phyloP scores from a whole-genome alignment of 139 green algal genomes.

The Picochlorum sp. region DNA sequence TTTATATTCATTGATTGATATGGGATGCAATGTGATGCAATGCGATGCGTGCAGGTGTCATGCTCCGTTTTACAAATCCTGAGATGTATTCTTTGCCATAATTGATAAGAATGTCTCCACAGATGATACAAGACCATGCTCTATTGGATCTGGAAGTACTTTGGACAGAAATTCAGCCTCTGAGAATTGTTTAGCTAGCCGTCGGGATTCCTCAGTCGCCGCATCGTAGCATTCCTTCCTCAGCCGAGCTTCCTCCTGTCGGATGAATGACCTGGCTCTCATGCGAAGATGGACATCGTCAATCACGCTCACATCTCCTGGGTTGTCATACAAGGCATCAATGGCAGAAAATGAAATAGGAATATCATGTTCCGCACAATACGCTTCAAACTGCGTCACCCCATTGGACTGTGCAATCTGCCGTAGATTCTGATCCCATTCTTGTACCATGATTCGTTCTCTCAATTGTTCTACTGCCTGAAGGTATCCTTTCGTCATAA shows the following conservation, averaged over 20 bases:
- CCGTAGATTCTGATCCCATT: conserved; percentile 19
- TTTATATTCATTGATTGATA: not conserved
- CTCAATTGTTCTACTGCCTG: conserved; percentile 15
- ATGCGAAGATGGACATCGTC: conserved; percentile 18
- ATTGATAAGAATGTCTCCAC: not conserved
- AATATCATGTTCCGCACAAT: conserved; percentile 5
- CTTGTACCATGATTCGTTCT: conserved; percentile 11
- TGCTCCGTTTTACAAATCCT: conserved; percentile 11
- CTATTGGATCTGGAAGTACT: conserved; percentile 24
- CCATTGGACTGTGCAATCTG: conserved; percentile 19
- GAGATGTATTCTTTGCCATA: not conserved
- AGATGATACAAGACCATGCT: conserved; percentile 4
- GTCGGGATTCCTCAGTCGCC: conserved; percentile 16
- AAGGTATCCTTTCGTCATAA: conserved; percentile 28
- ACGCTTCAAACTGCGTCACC: conserved; percentile 20
- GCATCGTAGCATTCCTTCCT: conserved; percentile 3
- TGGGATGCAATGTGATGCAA: not conserved
- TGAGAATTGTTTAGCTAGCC: conserved; percentile 23
- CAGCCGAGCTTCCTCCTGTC: conserved; percentile 6
- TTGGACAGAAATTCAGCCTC: conserved; percentile 26
- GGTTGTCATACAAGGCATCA: conserved; percentile 21
- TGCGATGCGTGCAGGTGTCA: conserved; percentile 8
- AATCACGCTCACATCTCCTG: conserved; percentile 18
- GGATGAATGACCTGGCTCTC: conserved; percentile 12
- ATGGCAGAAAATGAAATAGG: conserved; percentile 15